A percentile compares a stretch with the other conserved stretches of the same genome.
phyloP scores from a whole-genome alignment of 1,284 basidiomycete species.

The Schizophyllum amplum region DNA sequence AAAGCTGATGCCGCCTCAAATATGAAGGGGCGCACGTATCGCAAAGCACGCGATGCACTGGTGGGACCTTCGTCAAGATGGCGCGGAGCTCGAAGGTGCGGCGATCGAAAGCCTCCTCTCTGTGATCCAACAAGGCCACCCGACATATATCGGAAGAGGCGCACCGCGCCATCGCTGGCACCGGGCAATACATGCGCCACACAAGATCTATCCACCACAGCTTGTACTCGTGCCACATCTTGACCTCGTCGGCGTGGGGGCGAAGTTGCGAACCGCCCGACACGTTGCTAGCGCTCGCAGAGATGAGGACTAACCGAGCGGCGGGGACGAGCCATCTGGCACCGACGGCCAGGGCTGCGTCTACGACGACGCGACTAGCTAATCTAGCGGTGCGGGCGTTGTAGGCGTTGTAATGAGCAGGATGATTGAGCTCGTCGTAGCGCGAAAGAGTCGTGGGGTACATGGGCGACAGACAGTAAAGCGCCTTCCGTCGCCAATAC shows the following conservation, averaged over 20 bases:
- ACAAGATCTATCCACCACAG: background rate
- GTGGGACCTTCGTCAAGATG: no score
- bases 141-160: background rate
- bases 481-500: background rate
- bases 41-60: no score
- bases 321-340: background rate
- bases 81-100: no score
- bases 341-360: background rate
- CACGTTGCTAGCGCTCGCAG: background rate
- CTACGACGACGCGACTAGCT: background rate
- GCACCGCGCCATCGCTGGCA: no score
- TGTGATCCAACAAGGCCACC: background rate
- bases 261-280: background rate
- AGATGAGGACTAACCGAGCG: background rate
- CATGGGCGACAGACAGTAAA: background rate
- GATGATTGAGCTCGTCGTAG: background rate
- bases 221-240: background rate
- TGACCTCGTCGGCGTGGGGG: background rate
- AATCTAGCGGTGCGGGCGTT: background rate
- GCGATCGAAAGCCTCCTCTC: background rate
- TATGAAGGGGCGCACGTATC: no score
- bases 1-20: background rate
- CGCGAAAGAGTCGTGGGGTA: background rate
- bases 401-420: background rate
- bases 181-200: background rate